Base-by-base conservation (phyloP, 345 rosid genomes). In the Rhodamnia rubescens region DNA sequence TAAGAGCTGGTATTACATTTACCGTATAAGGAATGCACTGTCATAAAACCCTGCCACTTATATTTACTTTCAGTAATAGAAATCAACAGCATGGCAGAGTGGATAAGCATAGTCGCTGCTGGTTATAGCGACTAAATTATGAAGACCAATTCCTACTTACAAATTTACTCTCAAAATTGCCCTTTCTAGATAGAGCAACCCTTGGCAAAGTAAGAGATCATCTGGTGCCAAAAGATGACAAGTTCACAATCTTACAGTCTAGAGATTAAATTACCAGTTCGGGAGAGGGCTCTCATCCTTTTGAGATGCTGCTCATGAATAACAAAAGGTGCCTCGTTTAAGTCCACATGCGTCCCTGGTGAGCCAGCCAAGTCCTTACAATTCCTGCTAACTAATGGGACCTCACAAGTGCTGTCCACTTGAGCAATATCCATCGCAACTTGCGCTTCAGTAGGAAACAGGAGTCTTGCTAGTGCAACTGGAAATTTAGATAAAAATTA, bases 361-460 rank as follows among this genome's bases (percentile, higher is more conserved):
- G 89, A 86, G 75, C 86, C 87, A 55, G 75, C 80, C 83, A 86
- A 78, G 75, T 61, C 92, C 42, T 86, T 89, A 74, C 44, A 16
- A 64, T 32, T 64, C 75, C 90, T 85, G 88, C 88, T 88, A 69
- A 90, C 87, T 44, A 93, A 89, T 50, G 88, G 88, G 87, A 94
- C 94, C 89, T 96, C 98, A 8, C 88, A 86, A 86, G 98, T 93
- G 29, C 87, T 92, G 50, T 93, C 95, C 64, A 94, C 83, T 49
- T 92, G 91, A 69, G 93, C 92, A 20, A 94, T 91, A 54, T 94
- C 99, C 92, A 89, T 92, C 6, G 59, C 93, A 56, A 94, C 92
- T 91, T 91, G 87, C 8, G 99, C 96, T 90, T 96, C 99, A 90
- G 84, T 88, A 22, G 99, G 99, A 86, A 94, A 96, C 54, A 96